Evolutionary conservation across 495 filamentous ascomycete genomes (phyloP), one percentile per base, ranked within the genome.

Genomic region (Aspergillus bertholletiae): DNA sequence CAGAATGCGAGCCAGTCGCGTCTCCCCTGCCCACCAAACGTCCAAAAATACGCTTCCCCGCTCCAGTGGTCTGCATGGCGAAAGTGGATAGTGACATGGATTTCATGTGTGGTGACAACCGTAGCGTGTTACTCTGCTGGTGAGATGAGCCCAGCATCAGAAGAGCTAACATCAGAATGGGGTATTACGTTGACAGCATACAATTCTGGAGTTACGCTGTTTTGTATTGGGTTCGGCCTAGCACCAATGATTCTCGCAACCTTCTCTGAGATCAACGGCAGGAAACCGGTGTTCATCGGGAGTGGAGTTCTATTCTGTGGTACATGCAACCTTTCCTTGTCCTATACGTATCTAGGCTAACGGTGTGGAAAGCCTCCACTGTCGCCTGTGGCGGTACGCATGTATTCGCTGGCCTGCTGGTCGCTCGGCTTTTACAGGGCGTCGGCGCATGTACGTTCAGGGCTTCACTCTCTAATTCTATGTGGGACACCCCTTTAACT

Each of bases 161-260:
- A 66, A 1, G 79, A 90, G 46, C 80, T 96, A 72, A 77, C 73
- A 8, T 69, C 69, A 2, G 75, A 88, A 53, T 87, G 86, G 75
- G 67, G 77, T 20, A 78, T 90, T 8, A 82, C 84, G 39, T 67
- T 73, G 17, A 77, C 87, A 11, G 84, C 87, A 21, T 81, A 87
- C 28, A 74, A 89, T n/a, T 73, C 86, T 15, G 89, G 89, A 12
- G 88, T 96, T 43, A 94, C 91, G 0, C 78, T 83, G 3, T 97
- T 95, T 69, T 92, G 88, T 34, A 61, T 79, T 23, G 93, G 93
- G 8, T 97, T 97, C 62, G 90, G 78, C 0, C 63, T 91, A 39
- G 89, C 92, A 0, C 93, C 93, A 0, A 96, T 97, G 90, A 74
- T 92, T 12, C 78, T 97, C 0, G 93, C 92, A 0, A 93, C 93